phyloP scores from a whole-genome alignment of 768 basidiomycete species.

The Kwoniella sp. region DNA sequence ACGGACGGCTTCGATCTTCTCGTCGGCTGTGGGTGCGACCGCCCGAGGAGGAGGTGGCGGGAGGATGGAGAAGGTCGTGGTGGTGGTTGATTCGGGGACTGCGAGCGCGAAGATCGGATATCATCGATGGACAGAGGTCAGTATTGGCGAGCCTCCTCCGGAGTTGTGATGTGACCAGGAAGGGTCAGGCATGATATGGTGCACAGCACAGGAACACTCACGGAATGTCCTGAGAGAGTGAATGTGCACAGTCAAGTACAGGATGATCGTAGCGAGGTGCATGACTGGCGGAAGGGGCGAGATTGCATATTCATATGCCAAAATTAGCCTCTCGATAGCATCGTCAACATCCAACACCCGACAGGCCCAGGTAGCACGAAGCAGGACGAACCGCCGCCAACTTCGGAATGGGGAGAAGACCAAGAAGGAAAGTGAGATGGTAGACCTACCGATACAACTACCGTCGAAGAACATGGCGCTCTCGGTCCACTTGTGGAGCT shows the following conservation, averaged over 20 bases:
- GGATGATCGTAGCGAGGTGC: slow-evolving; percentile 72
- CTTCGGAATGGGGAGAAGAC: too few relatives aligned
- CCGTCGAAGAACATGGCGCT: slow-evolving; percentile 96
- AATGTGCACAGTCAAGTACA: slow-evolving; percentile 82
- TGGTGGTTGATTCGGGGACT: slow-evolving; percentile 48
- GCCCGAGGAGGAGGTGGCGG: slow-evolving; percentile 48
- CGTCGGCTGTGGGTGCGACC: slow-evolving; percentile 60
- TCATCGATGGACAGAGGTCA: background rate
- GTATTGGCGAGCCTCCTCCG: too few relatives aligned
- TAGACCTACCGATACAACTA: slow-evolving; percentile 71
- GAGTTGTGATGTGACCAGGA: too few relatives aligned
- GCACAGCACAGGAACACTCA: slow-evolving; percentile 30
- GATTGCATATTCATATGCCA: too few relatives aligned
- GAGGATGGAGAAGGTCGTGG: slow-evolving; percentile 50
- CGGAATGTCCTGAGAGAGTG: slow-evolving; percentile 75
- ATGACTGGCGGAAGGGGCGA: slow-evolving; percentile 11
- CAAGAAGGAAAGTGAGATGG: background rate
- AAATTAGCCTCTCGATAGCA: too few relatives aligned
- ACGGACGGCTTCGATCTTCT: slow-evolving; percentile 75
- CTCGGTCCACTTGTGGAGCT: slow-evolving; percentile 85
- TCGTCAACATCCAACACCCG: too few relatives aligned
- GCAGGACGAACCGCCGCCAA: too few relatives aligned
- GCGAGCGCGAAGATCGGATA: background rate
- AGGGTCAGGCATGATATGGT: too few relatives aligned
- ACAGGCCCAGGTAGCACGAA: too few relatives aligned